Evolutionary conservation across 768 basidiomycete genomes (phyloP).

Genomic region (Leucocoprinus sp.): DNA sequence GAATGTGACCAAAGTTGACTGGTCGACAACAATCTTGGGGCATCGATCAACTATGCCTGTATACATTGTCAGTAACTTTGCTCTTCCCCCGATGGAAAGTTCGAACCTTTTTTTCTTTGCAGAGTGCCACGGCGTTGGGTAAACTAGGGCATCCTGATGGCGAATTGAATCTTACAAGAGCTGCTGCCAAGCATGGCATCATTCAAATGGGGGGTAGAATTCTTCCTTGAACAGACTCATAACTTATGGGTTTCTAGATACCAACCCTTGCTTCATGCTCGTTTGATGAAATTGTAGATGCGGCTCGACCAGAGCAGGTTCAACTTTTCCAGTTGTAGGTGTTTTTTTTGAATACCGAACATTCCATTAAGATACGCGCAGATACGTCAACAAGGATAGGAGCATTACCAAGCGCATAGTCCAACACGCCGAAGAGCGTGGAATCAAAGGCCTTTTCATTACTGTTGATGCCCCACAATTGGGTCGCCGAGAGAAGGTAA

Average conservation of each 20-base stretch:
- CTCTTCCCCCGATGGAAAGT: background rate
- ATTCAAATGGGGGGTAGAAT: slow-evolving; percentile 38
- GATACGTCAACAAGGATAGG: slow-evolving; percentile 90
- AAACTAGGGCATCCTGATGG: slow-evolving; percentile 96
- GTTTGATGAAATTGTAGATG: slow-evolving; percentile 93
- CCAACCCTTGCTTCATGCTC: slow-evolving; percentile 93
- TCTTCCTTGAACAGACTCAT: background rate
- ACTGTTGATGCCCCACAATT: slow-evolving; percentile 97
- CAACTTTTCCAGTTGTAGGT: slow-evolving; percentile 81
- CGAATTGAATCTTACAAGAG: slow-evolving; percentile 83
- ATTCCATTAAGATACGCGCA: slow-evolving; percentile 18
- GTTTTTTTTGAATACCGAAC: background rate
- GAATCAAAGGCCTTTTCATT: slow-evolving; percentile 91
- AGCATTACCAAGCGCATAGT: slow-evolving; percentile 80
- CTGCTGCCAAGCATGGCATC: slow-evolving; percentile 62
- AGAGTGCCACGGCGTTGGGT: slow-evolving; percentile 82
- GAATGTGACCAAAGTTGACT: slow-evolving; percentile 82
- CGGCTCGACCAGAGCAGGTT: slow-evolving; percentile 66
- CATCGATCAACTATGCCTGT: slow-evolving; percentile 67
- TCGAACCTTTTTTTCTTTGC: background rate
- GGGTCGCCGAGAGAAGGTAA: slow-evolving; percentile 79
- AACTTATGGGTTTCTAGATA: slow-evolving; percentile 43
- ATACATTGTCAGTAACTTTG: slow-evolving; percentile 31
- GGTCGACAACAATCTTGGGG: slow-evolving; percentile 76
- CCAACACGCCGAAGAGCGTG: slow-evolving; percentile 82